A percentile compares a stretch with the other conserved stretches of the same genome.
phyloP scores from a whole-genome alignment of 2,329 filamentous ascomycete genomes.

The Torrubiellomyces zombiae region DNA sequence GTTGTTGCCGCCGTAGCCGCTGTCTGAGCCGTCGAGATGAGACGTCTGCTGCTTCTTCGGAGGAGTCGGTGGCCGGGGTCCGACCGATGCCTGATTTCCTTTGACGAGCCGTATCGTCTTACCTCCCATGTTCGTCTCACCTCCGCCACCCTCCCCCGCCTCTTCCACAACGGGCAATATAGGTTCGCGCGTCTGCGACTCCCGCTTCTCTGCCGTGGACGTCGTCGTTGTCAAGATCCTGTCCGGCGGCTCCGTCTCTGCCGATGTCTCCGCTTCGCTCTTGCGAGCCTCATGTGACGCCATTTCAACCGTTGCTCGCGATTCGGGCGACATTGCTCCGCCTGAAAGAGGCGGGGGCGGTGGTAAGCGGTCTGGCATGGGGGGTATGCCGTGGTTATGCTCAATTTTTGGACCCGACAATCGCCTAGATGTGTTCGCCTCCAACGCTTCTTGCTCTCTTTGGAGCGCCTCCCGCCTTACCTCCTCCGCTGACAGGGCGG shows the following conservation, averaged over 20 bases:
- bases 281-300: constrained; percentile 21
- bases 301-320: constrained; percentile 22
- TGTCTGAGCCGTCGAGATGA: constrained; percentile 31
- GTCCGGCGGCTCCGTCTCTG: constrained; percentile 40
- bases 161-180: constrained; percentile 77
- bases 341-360: constrained; percentile 22
- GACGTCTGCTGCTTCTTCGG: constrained; percentile 11
- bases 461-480: constrained; percentile 47
- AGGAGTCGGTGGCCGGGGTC: constrained; percentile 19
- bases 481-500: constrained; percentile 82
- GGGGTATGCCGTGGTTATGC: constrained; percentile 19
- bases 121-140: constrained; percentile 24
- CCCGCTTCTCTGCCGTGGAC: constrained; percentile 24
- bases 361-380: constrained; percentile 28
- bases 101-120: constrained; percentile 19
- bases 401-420: no score
- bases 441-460: constrained; percentile 42
- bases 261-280: constrained; percentile 14
- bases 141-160: constrained; percentile 54
- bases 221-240: constrained; percentile 32
- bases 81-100: constrained; percentile 28
- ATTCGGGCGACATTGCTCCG: constrained; percentile 18
- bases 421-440: constrained; percentile 15
- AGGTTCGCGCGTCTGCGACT: constrained; percentile 39
- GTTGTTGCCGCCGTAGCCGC: constrained; percentile 25